These are phyloP conservation scores for Veloboletus limbatus DNA, from an alignment of 1,284 basidiomycete genomes.

Conservation along the genomic window DNA sequence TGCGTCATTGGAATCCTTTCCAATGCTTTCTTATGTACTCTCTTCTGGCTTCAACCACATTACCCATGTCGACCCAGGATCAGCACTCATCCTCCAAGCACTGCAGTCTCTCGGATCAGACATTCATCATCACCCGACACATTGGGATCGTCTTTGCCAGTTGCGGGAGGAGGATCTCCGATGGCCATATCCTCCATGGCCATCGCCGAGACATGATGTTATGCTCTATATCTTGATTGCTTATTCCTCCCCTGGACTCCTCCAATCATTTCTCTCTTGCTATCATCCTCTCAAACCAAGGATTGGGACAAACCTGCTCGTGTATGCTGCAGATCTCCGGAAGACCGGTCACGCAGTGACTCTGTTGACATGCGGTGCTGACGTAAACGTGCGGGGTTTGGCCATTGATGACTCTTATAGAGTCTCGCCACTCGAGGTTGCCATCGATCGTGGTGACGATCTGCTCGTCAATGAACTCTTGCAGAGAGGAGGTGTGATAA, in stretches of 20 bases:
- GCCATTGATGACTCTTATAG: background rate
- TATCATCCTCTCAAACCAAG: background rate
- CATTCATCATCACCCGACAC: background rate
- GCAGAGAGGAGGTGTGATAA: background rate
- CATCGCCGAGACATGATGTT: too few species aligned
- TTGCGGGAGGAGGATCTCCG: background rate
- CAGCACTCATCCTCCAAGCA: background rate
- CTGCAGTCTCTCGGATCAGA: background rate
- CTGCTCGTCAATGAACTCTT: background rate
- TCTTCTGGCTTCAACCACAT: constrained; percentile 1
- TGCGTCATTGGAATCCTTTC: background rate
- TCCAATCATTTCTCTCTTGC: background rate
- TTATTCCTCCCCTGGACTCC: background rate
- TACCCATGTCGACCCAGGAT: background rate
- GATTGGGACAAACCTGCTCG: constrained; percentile 1
- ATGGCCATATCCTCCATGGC: constrained; percentile 5
- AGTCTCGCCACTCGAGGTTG: constrained; percentile 1
- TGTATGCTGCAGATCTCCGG: constrained; percentile 3
- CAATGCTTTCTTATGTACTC: background rate
- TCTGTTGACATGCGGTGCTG: background rate
- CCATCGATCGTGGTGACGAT: background rate
- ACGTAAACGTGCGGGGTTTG: background rate
- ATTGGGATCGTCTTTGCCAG: constrained; percentile 3
- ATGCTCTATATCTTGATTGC: constrained; percentile 1
- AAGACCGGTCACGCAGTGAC: background rate